phyloP scores from a whole-genome alignment of 768 basidiomycete species.

The Leccinum ochraceum region DNA sequence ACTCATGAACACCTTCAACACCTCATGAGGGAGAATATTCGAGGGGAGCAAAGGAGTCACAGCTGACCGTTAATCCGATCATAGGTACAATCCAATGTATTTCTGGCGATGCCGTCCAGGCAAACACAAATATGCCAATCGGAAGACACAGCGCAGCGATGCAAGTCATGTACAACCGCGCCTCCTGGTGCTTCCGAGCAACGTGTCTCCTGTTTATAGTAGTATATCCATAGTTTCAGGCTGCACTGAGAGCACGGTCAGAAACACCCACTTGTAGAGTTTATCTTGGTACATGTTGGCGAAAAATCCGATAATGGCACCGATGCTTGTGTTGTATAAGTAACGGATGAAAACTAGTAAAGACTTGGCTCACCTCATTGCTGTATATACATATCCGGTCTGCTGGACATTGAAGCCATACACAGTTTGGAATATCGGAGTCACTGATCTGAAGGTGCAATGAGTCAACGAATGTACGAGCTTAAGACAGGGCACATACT shows the following conservation, averaged over 20 bases:
- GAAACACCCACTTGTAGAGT: slow-evolving; percentile 43
- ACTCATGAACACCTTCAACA: slow-evolving; percentile 41
- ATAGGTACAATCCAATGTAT: slow-evolving; percentile 58
- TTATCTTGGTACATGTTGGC: slow-evolving; percentile 48
- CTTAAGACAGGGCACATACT: slow-evolving; percentile 36
- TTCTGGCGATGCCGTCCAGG: slow-evolving; percentile 57
- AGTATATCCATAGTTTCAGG: background rate
- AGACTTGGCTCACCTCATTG: slow-evolving; percentile 41
- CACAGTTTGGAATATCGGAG: slow-evolving; percentile 53
- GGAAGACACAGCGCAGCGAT: slow-evolving; percentile 55
- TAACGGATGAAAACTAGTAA: background rate
- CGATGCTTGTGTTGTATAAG: slow-evolving; percentile 43
- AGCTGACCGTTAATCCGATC: slow-evolving; percentile 25
- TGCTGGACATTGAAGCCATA: slow-evolving; percentile 62
- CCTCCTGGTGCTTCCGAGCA: slow-evolving; percentile 44
- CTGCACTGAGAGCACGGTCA: slow-evolving; percentile 11
- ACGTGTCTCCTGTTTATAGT: slow-evolving; percentile 25
- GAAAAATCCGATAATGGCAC: slow-evolving; percentile 45
- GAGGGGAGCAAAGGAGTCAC: background rate
- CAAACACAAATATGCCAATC: slow-evolving; percentile 65
- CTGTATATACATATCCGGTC: slow-evolving; percentile 56
- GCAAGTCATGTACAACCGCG: slow-evolving; percentile 60
- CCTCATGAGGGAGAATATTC: slow-evolving; percentile 1
- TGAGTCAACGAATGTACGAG: background rate
- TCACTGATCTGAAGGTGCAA: slow-evolving; percentile 43